A percentile compares a stretch with the other conserved stretches of the same genome.
These are phyloP conservation scores for Hemisphaericaspora xylanilytica DNA, from an alignment of 1,139 yeast species.

Conservation along the genomic window DNA sequence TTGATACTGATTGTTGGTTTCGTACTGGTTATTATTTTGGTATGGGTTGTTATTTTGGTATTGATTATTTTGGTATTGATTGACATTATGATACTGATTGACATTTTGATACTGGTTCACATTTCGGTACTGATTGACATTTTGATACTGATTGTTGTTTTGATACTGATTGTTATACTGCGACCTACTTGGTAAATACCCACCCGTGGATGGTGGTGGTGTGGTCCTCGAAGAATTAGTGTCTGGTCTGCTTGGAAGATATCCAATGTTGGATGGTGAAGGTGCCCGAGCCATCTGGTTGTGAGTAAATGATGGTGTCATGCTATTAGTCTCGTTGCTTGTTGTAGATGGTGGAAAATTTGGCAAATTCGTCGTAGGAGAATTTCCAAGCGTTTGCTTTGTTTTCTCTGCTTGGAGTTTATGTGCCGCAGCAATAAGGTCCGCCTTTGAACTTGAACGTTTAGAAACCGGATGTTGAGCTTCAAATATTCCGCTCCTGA, in stretches of 20 bases:
- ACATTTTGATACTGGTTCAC: too few relatives aligned
- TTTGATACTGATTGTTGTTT: too few relatives aligned
- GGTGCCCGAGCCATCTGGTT: background rate
- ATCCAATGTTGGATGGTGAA: constrained; percentile 9
- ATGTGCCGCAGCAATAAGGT: constrained; percentile 2
- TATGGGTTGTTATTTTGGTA: too few relatives aligned
- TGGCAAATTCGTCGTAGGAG: background rate
- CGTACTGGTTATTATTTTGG: too few relatives aligned
- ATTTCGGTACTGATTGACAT: too few relatives aligned
- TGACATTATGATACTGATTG: too few relatives aligned
- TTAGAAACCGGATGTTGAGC: background rate
- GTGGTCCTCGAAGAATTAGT: background rate
- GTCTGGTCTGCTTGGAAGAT: constrained; percentile 3
- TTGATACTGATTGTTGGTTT: too few relatives aligned
- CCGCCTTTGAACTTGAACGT: background rate
- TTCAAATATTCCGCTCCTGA: constrained; percentile 5
- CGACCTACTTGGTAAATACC: constrained; percentile 2
- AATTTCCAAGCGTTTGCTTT: background rate
- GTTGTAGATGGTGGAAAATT: background rate
- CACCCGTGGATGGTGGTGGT: background rate
- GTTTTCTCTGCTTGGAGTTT: background rate
- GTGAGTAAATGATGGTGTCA: too few relatives aligned
- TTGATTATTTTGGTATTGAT: too few relatives aligned
- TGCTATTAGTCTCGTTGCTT: too few relatives aligned
- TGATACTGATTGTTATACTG: background rate